phyloP scores from a whole-genome alignment of 179 eudicot genomes.

The Patellifolia procumbens region DNA sequence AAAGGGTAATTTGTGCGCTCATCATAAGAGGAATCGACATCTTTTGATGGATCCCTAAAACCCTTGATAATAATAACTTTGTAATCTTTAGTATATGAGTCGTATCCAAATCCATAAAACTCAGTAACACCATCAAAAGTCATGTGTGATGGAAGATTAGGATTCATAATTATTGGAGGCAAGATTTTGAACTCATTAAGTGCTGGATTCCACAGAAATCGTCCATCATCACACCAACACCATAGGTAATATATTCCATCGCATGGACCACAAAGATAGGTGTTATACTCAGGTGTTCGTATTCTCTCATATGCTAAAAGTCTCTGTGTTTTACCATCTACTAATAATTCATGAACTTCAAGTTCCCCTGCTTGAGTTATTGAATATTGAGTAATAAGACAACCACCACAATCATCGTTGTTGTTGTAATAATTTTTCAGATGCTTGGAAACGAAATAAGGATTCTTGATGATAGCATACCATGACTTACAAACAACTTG shows the following conservation, averaged over 20 bases:
- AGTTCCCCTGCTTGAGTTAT: constrained; percentile 9
- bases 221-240: background rate
- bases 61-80: constrained; percentile 15
- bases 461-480: constrained; percentile 11
- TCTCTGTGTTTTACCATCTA: constrained; percentile 1
- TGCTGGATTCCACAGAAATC: background rate
- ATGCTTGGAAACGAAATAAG: constrained; percentile 20
- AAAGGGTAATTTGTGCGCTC: background rate
- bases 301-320: background rate
- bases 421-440: constrained; percentile 12
- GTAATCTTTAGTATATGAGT: constrained; percentile 17
- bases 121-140: background rate
- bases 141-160: background rate
- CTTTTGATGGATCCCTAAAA: background rate
- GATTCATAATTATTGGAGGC: background rate
- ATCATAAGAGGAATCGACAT: background rate
- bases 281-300: background rate
- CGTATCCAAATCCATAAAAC: constrained; percentile 19
- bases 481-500: constrained; percentile 17
- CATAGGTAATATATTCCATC: constrained; percentile 14
- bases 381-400: constrained; percentile 13
- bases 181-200: background rate
- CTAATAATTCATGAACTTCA: constrained; percentile 1
- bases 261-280: constrained; percentile 20
- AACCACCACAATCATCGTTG: constrained; percentile 3